phyloP scores from a whole-genome alignment of 2,329 filamentous ascomycete species.

The Ramularia endophylla region DNA sequence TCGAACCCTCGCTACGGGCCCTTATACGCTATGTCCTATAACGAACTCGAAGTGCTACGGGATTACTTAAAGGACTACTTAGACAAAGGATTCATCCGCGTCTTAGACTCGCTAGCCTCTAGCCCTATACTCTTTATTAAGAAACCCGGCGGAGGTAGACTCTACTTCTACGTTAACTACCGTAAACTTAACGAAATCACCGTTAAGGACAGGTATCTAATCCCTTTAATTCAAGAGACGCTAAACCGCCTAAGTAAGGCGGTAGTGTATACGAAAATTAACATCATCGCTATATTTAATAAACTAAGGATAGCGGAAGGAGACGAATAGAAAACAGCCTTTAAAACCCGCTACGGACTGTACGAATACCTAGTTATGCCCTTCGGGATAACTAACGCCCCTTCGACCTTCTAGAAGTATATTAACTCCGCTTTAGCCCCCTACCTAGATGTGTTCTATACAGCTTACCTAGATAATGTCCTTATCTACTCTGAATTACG shows the following conservation, averaged over 20 bases:
- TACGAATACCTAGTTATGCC: constrained; percentile 11
- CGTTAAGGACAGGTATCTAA: not conserved
- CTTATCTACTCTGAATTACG: constrained; percentile 17
- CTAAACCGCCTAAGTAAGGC: not conserved
- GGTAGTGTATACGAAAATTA: constrained; percentile 11
- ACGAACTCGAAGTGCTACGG: not conserved
- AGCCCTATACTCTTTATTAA: not conserved
- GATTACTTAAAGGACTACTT: not conserved
- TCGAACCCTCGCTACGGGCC: no score
- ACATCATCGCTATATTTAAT: constrained; percentile 16
- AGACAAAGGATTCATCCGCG: not conserved
- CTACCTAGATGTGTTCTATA: constrained; percentile 19
- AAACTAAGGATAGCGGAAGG: constrained; percentile 3
- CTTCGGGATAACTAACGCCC: constrained; percentile 4
- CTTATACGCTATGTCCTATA: no score
- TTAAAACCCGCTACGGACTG: constrained; percentile 7
- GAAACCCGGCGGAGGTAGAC: not conserved
- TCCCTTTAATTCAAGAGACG: not conserved
- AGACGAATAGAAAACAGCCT: constrained; percentile 9
- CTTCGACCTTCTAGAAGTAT: constrained; percentile 5
- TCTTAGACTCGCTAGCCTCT: not conserved
- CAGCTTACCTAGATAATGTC: constrained; percentile 23
- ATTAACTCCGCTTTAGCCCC: constrained; percentile 21
- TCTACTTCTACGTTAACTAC: not conserved
- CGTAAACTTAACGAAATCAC: not conserved